Evolutionary conservation across 1,139 yeast genomes (phyloP).

Genomic region (Pichia sp.): DNA sequence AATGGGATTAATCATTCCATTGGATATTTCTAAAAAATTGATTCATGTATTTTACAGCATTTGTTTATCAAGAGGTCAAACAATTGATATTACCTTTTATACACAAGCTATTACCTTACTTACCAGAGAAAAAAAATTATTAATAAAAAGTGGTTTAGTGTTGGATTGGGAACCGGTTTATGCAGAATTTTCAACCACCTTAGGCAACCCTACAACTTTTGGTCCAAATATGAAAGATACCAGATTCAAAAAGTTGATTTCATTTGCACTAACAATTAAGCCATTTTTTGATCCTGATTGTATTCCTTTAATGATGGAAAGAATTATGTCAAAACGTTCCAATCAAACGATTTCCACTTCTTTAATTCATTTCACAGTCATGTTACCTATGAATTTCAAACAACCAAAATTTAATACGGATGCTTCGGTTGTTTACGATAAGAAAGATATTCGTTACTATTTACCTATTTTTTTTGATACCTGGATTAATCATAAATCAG

Average conservation of each 20-base stretch:
- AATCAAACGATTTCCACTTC: constrained; percentile 54
- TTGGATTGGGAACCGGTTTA: constrained; percentile 52
- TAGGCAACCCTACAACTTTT: constrained; percentile 41
- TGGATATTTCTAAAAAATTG: constrained; percentile 53
- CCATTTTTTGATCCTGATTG: constrained; percentile 33
- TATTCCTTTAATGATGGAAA: constrained; percentile 29
- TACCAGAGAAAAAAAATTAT: constrained; percentile 42
- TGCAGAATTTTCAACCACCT: constrained; percentile 39
- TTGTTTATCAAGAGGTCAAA: constrained; percentile 71
- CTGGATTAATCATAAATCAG: constrained; percentile 62
- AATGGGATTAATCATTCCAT: constrained; percentile 79
- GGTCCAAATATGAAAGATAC: constrained; percentile 34
- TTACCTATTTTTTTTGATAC: constrained; percentile 64
- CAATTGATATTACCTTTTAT: constrained; percentile 54
- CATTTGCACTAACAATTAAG: constrained; percentile 35
- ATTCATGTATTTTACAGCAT: constrained; percentile 70
- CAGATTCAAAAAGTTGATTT: constrained; percentile 33
- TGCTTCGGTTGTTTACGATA: constrained; percentile 28
- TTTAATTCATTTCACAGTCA: constrained; percentile 48
- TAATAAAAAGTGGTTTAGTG: constrained; percentile 37
- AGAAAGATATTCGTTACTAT: constrained; percentile 46
- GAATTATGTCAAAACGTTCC: constrained; percentile 41
- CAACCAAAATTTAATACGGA: constrained; percentile 16
- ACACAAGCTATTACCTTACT: constrained; percentile 59
- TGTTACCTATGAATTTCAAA: constrained; percentile 40